Conservation (phyloP, 106 monocot species). For the Triglochin maritima region DNA sequence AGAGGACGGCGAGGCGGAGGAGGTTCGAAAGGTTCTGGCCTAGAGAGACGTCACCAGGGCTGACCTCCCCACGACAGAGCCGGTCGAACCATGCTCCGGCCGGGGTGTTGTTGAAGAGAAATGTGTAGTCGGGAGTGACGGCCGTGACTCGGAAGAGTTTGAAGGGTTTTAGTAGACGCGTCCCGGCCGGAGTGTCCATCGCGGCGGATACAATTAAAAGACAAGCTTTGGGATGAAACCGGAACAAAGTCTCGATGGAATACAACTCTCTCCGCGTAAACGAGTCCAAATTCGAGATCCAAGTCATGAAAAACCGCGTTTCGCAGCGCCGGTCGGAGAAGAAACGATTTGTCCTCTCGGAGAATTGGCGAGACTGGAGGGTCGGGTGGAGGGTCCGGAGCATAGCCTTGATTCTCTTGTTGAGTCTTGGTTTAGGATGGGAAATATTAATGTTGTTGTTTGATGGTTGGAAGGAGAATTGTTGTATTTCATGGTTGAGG, state of each 20-base stretch:
- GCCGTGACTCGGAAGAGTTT: slow-evolving; percentile 32
- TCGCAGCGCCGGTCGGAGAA: slow-evolving; percentile 6
- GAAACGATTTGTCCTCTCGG: slow-evolving; percentile 27
- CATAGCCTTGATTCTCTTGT: slow-evolving; percentile 5
- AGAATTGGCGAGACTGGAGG: slow-evolving; percentile 17
- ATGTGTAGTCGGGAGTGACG: slow-evolving; percentile 44
- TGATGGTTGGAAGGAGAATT: not conserved
- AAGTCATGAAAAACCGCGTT: slow-evolving; percentile 74
- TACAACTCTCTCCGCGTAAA: slow-evolving; percentile 53
- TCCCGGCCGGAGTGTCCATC: slow-evolving; percentile 47
- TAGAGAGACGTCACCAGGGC: slow-evolving; percentile 43
- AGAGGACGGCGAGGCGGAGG: slow-evolving; percentile 52
- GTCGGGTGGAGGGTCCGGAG: slow-evolving; percentile 11
- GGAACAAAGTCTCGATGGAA: slow-evolving; percentile 62
- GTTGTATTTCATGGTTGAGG: not conserved
- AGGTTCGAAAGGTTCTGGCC: slow-evolving; percentile 86
- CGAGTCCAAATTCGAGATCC: slow-evolving; percentile 37
- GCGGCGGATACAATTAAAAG: slow-evolving; percentile 51
- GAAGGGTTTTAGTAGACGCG: slow-evolving; percentile 29
- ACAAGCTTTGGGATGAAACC: slow-evolving; percentile 52
- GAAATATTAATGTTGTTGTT: no score
- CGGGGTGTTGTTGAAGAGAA: slow-evolving; percentile 40
- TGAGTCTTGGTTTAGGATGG: not conserved
- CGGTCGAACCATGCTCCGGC: slow-evolving; percentile 38
- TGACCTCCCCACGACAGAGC: slow-evolving; percentile 22